Base-by-base conservation (phyloP, 768 basidiomycete genomes). In the Hygrophorus russula region DNA sequence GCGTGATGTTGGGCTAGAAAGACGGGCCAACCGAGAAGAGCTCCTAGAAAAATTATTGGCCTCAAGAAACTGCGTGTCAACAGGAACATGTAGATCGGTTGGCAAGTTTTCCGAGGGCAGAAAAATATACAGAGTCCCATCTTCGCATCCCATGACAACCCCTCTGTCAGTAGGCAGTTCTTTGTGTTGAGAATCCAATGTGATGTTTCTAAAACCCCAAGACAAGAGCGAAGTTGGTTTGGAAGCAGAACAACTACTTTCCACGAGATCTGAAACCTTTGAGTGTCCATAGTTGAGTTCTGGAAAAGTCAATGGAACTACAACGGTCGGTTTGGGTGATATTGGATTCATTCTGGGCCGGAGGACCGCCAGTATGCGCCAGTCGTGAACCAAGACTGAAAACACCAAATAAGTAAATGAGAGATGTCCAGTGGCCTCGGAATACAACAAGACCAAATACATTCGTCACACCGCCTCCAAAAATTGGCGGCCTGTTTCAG, bases 41-140 rank as follows among this genome's bases (percentile, higher is more conserved):
- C 38, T 47, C 49, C 31, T 36, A 44, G 42, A 41, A 42, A 35
- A 46, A 30, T 17, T 53, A 8, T 18, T 35, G 2, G 20, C 32
- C 13, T 46, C 53, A 38, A 37, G 52, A n/a, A 40, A 33, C 27
- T 36, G 41, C n/a, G 51, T 24, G 18, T 54, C 36, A 47, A 51
- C 28, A 18, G 49, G 33, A 24, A 49, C 41, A 8, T 47, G 38
- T 24, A 42, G 47, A 34, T 39, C 46, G 10, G 53, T 43, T 36
- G 54, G 5, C 1, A 41, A 50, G 31, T 55, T 24, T 24, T 24
- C 4, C 4, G 24, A 24, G 24, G 24, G 24, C 24, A 24, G 61
- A 41, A 71, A 65, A 17, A 70, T 57, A 55, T 69, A 72, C 36
- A 71, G 44, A 14, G 66, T 65, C 30, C 66, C 68, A 49, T 73